Evolutionary conservation across 2,329 filamentous ascomycete genomes (phyloP).

Genomic region (Chalaropsis ovoidea): DNA sequence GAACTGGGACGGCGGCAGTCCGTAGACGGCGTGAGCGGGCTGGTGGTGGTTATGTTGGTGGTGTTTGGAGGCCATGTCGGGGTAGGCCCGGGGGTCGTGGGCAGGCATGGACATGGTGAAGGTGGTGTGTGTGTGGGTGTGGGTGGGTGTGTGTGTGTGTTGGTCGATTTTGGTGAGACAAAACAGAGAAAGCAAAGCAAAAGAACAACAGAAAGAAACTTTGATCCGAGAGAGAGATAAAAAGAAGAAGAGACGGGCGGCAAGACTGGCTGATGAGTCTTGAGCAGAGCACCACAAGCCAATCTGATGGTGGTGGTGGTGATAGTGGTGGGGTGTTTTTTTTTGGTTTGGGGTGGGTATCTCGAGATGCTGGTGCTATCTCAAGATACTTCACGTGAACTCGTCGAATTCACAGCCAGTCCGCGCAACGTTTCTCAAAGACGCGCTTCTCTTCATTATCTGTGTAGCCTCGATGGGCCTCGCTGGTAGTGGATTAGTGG

Average conservation of each 20-base stretch:
- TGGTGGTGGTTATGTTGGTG: slow-evolving; percentile 14
- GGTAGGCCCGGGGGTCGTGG: slow-evolving; percentile 16
- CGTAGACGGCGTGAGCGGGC: slow-evolving; percentile 1
- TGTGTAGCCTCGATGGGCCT: slow-evolving; percentile 17
- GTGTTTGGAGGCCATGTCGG: slow-evolving; percentile 18
- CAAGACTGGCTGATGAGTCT: slow-evolving; percentile 15
- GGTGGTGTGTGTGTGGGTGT: neutral
- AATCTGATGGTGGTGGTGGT: neutral
- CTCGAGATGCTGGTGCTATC: slow-evolving; percentile 11
- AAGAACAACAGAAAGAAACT: neutral
- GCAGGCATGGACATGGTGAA: slow-evolving; percentile 14
- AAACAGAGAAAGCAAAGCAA: slow-evolving; percentile 3
- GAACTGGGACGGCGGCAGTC: neutral
- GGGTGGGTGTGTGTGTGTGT: too few species aligned
- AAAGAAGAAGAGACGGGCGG: neutral
- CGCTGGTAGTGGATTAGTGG: slow-evolving; percentile 8
- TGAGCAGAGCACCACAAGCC: slow-evolving; percentile 2
- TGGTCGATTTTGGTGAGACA: neutral
- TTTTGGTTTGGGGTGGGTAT: slow-evolving; percentile 4
- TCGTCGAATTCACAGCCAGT: slow-evolving; percentile 27
- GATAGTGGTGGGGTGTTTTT: neutral
- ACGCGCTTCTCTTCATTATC: slow-evolving; percentile 27
- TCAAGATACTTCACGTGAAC: slow-evolving; percentile 24
- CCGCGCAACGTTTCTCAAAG: slow-evolving; percentile 26
- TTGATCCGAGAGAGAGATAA: neutral